These are phyloP conservation scores for Verticillium tricorpus DNA, from an alignment of 2,329 filamentous ascomycete genomes.

Conservation along the genomic window DNA sequence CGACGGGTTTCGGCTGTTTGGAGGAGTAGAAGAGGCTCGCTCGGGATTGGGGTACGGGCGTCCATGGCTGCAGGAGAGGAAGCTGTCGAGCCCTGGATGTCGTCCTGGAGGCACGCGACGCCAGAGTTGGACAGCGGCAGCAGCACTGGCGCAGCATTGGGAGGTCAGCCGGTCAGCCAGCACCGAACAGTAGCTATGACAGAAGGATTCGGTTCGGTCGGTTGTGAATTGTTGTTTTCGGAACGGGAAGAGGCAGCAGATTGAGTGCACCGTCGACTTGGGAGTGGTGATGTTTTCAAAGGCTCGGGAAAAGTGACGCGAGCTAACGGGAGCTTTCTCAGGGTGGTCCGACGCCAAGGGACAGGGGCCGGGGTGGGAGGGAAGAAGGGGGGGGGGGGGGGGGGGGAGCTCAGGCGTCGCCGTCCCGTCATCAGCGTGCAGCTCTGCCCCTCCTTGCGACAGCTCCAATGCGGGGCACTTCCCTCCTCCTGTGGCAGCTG, in stretches of 20 bases:
- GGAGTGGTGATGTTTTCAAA: background rate
- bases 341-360: background rate
- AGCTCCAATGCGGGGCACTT: background rate
- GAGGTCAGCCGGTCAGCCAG: background rate
- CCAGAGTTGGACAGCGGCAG: slow-evolving; percentile 7
- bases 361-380: background rate
- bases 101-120: slow-evolving; percentile 2
- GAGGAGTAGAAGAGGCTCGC: slow-evolving; percentile 1
- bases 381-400: background rate
- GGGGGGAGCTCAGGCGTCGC: background rate
- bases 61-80: background rate
- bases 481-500: background rate
- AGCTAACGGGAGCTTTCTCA: background rate
- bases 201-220: background rate
- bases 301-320: background rate
- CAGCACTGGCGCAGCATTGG: slow-evolving; percentile 12
- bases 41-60: background rate
- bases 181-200: background rate
- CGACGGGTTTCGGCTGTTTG: background rate
- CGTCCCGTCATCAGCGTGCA: background rate
- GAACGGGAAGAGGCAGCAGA: too few species aligned
- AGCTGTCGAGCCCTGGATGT: background rate
- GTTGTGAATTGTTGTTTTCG: background rate
- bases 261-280: too few species aligned
- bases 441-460: background rate